Percentiles rank a stretch among this genome's conserved stretches.
phyloP scores from a whole-genome alignment of 306 rosid genomes.

The Fragaria vesca region DNA sequence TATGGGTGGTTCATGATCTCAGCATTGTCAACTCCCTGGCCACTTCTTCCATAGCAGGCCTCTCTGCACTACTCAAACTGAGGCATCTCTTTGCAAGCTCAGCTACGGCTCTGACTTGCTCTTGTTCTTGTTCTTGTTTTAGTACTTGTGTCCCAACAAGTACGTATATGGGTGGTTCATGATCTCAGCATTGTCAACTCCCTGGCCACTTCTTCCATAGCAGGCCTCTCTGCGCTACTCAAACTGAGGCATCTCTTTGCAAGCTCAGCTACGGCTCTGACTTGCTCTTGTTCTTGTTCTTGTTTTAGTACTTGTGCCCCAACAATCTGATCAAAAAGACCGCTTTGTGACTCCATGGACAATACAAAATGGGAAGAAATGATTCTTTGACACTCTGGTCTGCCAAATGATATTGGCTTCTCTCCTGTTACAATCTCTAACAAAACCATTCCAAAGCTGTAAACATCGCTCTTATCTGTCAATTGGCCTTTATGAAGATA shows the following conservation, averaged over 20 bases:
- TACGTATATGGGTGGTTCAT: too few species aligned
- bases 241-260: too few species aligned
- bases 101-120: neutral
- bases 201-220: too few species aligned
- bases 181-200: too few species aligned
- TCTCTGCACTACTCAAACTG: neutral
- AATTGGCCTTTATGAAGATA: conserved; percentile 2
- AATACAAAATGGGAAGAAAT: conserved; percentile 4
- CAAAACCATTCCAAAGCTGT: conserved; percentile 15
- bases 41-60: neutral
- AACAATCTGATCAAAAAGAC: neutral
- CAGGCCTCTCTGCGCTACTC: too few species aligned
- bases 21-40: neutral
- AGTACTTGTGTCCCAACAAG: neutral
- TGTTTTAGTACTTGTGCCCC: too few species aligned
- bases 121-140: neutral
- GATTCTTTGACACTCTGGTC: conserved; percentile 4
- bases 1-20: too few species aligned
- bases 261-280: too few species aligned
- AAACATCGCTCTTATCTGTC: conserved; percentile 14
- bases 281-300: too few species aligned
- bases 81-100: neutral
- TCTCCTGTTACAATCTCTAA: neutral
- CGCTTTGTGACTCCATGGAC: neutral
- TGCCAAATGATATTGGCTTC: neutral